Percentiles rank a stretch among this genome's conserved stretches.
Evolutionary conservation across 2,329 filamentous ascomycete species (phyloP).

Genomic region (Amphichorda felina): DNA sequence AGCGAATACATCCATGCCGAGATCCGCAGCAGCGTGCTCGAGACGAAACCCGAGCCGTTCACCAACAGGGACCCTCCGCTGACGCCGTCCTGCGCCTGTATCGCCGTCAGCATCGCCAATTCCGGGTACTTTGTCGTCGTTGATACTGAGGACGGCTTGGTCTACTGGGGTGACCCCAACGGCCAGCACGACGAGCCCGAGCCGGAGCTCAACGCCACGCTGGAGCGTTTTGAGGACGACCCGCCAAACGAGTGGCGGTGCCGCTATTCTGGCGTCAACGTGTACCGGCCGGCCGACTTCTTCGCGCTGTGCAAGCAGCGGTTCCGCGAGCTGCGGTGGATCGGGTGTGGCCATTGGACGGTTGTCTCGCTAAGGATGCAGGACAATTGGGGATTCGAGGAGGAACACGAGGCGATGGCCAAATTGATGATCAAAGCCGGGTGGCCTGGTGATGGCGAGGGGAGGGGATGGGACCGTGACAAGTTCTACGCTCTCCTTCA

Average conservation of each 20-base stretch:
- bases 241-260: no score
- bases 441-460: conserved; percentile 6
- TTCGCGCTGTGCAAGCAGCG: conserved; percentile 6
- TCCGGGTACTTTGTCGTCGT: conserved; percentile 6
- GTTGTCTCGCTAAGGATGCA: no score
- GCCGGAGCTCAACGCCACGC: neutral
- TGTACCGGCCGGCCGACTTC: conserved; percentile 6
- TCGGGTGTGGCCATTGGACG: conserved; percentile 1
- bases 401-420: conserved; percentile 3
- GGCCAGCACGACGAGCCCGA: conserved; percentile 1
- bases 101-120: conserved; percentile 4
- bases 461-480: conserved; percentile 3
- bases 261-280: no score
- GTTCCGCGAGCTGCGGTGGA: conserved; percentile 6
- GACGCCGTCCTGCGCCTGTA: conserved; percentile 5
- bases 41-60: neutral
- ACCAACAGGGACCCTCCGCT: no score
- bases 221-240: neutral
- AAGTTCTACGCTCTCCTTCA: no score
- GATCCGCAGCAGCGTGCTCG: neutral
- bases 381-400: no score
- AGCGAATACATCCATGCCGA: neutral
- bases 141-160: conserved; percentile 7
- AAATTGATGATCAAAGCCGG: conserved; percentile 6
- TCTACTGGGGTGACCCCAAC: conserved; percentile 6